phyloP scores from a whole-genome alignment of 2,329 filamentous ascomycete species.

The Cyclaneusma minus region DNA sequence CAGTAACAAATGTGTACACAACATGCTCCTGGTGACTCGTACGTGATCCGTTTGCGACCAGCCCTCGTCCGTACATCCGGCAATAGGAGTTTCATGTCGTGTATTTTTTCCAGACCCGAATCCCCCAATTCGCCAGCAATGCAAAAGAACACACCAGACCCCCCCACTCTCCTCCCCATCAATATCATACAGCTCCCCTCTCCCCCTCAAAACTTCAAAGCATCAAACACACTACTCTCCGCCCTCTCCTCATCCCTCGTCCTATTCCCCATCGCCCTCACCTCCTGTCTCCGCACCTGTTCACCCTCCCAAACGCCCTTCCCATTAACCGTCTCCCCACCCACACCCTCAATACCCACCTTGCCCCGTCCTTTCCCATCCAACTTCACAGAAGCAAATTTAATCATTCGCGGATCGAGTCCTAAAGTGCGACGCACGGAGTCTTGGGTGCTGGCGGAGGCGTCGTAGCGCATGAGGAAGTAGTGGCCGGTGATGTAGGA shows the following conservation, averaged over 20 bases:
- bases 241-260: neutral
- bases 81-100: too few species aligned
- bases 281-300: too few species aligned
- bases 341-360: conserved; percentile 14
- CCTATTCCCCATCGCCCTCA: too few species aligned
- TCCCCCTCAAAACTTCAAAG: conserved; percentile 11
- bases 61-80: too few species aligned
- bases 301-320: neutral
- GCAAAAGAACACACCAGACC: too few species aligned
- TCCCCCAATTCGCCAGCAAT: too few species aligned
- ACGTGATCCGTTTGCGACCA: too few species aligned
- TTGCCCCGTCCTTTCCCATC: conserved; percentile 30
- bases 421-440: conserved; percentile 60
- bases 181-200: conserved; percentile 2
- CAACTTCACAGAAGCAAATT: conserved; percentile 74
- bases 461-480: conserved; percentile 95
- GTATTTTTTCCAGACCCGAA: too few species aligned
- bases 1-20: too few species aligned
- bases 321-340: conserved; percentile 5
- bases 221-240: too few species aligned
- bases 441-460: conserved; percentile 56
- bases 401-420: conserved; percentile 81
- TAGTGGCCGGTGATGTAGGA: conserved; percentile 80
- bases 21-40: too few species aligned
- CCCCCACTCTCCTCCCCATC: too few species aligned